Conservation (phyloP, 352 stramenopile genomes). For the Albugo laibachii region DNA sequence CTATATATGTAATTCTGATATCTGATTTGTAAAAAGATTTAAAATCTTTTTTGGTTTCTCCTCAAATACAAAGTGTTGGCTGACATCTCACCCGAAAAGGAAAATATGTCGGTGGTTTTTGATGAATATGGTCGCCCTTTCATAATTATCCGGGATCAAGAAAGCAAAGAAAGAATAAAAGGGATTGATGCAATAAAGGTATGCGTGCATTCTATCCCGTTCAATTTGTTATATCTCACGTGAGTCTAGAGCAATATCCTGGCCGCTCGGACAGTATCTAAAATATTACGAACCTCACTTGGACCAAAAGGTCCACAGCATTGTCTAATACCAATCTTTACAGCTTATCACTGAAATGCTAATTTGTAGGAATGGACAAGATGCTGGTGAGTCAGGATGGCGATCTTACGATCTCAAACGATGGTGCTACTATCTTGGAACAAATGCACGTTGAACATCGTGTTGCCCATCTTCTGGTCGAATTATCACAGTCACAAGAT, state of each 20-base stretch:
- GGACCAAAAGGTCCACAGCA: slow-evolving; percentile 82
- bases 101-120: slow-evolving; percentile 83
- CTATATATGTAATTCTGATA: too few relatives aligned
- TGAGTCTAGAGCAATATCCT: slow-evolving; percentile 92
- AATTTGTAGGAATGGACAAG: slow-evolving; percentile 90
- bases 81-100: too few relatives aligned
- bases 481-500: slow-evolving; percentile 97
- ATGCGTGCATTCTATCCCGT: neutral
- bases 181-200: slow-evolving; percentile 96
- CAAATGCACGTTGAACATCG: slow-evolving; percentile 99
- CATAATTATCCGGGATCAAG: slow-evolving; percentile 99
- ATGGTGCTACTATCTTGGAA: slow-evolving; percentile 98
- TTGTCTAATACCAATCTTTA: neutral
- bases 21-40: too few relatives aligned
- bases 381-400: slow-evolving; percentile 98
- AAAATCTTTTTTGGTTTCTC: too few relatives aligned
- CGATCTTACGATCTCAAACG: slow-evolving; percentile 99
- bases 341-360: neutral
- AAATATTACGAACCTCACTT: slow-evolving; percentile 93
- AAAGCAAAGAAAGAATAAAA: slow-evolving; percentile 96
- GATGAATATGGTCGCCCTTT: slow-evolving; percentile 99
- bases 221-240: neutral
- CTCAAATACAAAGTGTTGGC: too few relatives aligned
- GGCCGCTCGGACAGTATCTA: slow-evolving; percentile 92
- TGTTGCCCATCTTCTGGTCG: slow-evolving; percentile 96